phyloP scores from a whole-genome alignment of 495 filamentous ascomycete species.

The Gamarada debralockiae region DNA sequence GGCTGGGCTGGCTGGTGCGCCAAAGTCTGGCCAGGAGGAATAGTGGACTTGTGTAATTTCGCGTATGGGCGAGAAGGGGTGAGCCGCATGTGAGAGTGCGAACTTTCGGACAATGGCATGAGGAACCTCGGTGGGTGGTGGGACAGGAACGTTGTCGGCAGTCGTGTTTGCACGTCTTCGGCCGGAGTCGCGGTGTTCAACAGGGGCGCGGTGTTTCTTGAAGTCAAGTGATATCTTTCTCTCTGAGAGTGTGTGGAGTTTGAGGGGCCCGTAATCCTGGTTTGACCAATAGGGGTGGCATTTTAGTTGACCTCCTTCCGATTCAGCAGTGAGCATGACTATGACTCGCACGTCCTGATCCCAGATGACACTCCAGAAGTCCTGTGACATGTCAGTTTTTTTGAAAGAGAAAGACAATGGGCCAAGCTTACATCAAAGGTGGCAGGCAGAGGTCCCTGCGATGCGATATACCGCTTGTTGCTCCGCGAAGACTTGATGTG shows the following conservation, averaged over 20 bases:
- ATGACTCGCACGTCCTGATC: conserved; percentile 92
- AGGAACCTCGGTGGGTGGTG: conserved; percentile 51
- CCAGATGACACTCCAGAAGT: conserved; percentile 98
- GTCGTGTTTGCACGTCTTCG: conserved; percentile 43
- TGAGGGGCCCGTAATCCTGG: conserved; percentile 76
- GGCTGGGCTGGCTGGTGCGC: conserved; percentile 80
- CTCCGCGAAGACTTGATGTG: conserved; percentile 73
- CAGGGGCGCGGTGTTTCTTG: conserved; percentile 32
- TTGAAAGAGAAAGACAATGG: no score
- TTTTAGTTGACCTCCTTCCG: conserved; percentile 91
- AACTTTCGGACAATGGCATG: conserved; percentile 86
- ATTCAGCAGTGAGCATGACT: conserved; percentile 95
- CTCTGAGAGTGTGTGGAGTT: conserved; percentile 74
- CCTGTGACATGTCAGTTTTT: conserved; percentile 64
- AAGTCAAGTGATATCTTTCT: conserved; percentile 69
- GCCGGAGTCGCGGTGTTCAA: conserved; percentile 17
- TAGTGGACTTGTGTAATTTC: conserved; percentile 97
- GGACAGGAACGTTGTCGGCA: conserved; percentile 19
- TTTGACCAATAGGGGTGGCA: conserved; percentile 90
- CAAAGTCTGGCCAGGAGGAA: conserved; percentile 93
- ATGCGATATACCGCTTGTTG: conserved; percentile 90
- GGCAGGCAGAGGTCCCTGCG: conserved; percentile 87
- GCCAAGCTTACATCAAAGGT: conserved; percentile 72
- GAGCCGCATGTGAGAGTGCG: conserved; percentile 67
- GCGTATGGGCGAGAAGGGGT: conserved; percentile 81